Percentiles rank a stretch among this genome's conserved stretches.
Conservation (phyloP, 768 basidiomycete species). For the Leccinum olivaceopallidum region DNA sequence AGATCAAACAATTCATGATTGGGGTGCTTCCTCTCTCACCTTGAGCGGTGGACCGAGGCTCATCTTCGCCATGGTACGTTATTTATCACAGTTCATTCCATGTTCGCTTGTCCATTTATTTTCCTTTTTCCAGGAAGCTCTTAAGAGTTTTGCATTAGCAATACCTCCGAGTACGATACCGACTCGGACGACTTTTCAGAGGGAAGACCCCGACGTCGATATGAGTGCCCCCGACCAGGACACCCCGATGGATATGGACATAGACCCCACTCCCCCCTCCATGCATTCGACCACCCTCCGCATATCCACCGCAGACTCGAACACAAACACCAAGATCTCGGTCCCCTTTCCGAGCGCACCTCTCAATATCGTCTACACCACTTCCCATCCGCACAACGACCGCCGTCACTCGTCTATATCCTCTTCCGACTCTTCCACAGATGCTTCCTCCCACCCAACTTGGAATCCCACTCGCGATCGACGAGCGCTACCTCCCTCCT, state of each 20-base stretch:
- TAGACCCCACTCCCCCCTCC: conserved; percentile 29
- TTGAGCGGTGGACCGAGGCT: background rate
- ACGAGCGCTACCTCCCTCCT: conserved; percentile 32
- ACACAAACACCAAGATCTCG: conserved; percentile 9
- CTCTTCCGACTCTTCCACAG: conserved; percentile 25
- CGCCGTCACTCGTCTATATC: conserved; percentile 34
- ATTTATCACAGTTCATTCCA: background rate
- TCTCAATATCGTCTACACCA: conserved; percentile 13
- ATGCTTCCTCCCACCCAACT: conserved; percentile 24
- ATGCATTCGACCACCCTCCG: conserved; percentile 43
- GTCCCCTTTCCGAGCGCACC: conserved; percentile 15
- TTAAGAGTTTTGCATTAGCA: background rate
- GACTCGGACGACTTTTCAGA: too few relatives aligned
- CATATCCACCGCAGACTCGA: conserved; percentile 26
- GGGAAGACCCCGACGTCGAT: conserved; percentile 25
- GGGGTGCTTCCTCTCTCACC: background rate
- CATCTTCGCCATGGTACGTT: background rate
- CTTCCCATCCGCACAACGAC: conserved; percentile 18
- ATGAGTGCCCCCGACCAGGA: conserved; percentile 33
- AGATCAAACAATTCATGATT: background rate
- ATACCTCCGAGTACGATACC: background rate
- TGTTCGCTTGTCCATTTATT: background rate
- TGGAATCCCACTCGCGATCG: conserved; percentile 17
- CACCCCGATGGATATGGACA: conserved; percentile 30
- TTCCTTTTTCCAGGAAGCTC: background rate